phyloP scores from a whole-genome alignment of 2,329 filamentous ascomycete species.

The Penicillium nordicum region DNA sequence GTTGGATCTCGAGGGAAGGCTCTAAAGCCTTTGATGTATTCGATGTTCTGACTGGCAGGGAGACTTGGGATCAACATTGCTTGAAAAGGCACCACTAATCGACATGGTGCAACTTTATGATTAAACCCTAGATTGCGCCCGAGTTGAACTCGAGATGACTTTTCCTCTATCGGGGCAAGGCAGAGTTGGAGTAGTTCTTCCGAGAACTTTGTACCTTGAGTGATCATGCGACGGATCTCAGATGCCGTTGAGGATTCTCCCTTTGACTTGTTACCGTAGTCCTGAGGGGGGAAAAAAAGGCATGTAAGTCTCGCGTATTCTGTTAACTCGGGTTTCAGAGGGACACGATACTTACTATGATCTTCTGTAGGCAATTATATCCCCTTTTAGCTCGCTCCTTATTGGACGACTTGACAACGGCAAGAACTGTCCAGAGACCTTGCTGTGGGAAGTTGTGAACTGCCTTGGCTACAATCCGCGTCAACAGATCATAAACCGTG shows the following conservation, averaged over 20 bases:
- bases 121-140: slow-evolving; percentile 77
- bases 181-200: slow-evolving; percentile 78
- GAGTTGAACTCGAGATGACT: slow-evolving; percentile 71
- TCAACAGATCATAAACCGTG: slow-evolving; percentile 72
- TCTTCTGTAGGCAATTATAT: slow-evolving; percentile 40
- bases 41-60: slow-evolving; percentile 66
- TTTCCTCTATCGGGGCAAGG: slow-evolving; percentile 69
- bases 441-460: slow-evolving; percentile 84
- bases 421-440: slow-evolving; percentile 84
- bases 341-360: slow-evolving; percentile 30
- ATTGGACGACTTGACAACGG: slow-evolving; percentile 77
- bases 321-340: not conserved
- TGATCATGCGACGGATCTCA: slow-evolving; percentile 70
- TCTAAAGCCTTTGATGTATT: slow-evolving; percentile 67
- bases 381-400: slow-evolving; percentile 62
- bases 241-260: slow-evolving; percentile 36
- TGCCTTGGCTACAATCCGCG: slow-evolving; percentile 80
- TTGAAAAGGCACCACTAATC: slow-evolving; percentile 85
- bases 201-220: slow-evolving; percentile 75
- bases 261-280: slow-evolving; percentile 50
- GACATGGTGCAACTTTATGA: slow-evolving; percentile 74
- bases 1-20: slow-evolving; percentile 85
- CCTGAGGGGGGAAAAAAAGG: slow-evolving; percentile 31
- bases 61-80: slow-evolving; percentile 77
- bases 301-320: slow-evolving; percentile 11